Base-by-base conservation (phyloP, 768 basidiomycete species). In the Psilocybe sp. region DNA sequence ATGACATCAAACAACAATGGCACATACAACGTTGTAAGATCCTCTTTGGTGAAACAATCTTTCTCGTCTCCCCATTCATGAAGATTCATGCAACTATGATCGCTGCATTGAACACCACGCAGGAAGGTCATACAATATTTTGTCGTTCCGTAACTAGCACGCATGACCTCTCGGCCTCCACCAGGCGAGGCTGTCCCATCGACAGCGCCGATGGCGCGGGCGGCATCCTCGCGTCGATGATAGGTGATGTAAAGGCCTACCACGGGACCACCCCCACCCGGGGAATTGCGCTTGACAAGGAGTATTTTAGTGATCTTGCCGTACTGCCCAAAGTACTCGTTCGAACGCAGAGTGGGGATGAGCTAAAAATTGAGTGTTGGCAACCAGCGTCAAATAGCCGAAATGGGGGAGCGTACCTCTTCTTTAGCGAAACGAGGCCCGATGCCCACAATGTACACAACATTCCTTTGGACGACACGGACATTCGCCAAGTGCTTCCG, bases 1-100 rank as follows among this genome's bases (percentile, higher is more conserved):
- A n/a, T 28, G 28, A 57, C 23, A 49, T 13, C 40, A 31, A n/a
- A 46, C 53, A 23, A 28, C 23, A 36, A 53, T 55, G 46, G 49
- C 52, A 39, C 15, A 66, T 63, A 96, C 93, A 95, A 70, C 0
- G 94, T 96, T 19, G 92, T 88, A 50, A 96, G 73, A 68, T 98
- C 96, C 65, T 98, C 94, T 70, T 95, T 95, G 1, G 95, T 94
- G 64, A 97, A 95, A 61, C 92, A 95, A 67, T 99, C 97, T 49
- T 92, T 89, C 69, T 98, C 96, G 53, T 98, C 97, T 32, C 95
- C 97, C 92, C 93, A 97, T 66, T 98, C 97, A 64, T 99, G 97
- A 39, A 95, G 72, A 65, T 91, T 89, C 85, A 95, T 87, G 69
- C 97, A 99, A 56, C 81, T 85, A 59, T 89, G 87, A 60, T 92